A percentile compares a stretch with the other conserved stretches of the same genome.
Evolutionary conservation across 2,329 filamentous ascomycete species (phyloP).

Genomic region (Aspergillus sp.): DNA sequence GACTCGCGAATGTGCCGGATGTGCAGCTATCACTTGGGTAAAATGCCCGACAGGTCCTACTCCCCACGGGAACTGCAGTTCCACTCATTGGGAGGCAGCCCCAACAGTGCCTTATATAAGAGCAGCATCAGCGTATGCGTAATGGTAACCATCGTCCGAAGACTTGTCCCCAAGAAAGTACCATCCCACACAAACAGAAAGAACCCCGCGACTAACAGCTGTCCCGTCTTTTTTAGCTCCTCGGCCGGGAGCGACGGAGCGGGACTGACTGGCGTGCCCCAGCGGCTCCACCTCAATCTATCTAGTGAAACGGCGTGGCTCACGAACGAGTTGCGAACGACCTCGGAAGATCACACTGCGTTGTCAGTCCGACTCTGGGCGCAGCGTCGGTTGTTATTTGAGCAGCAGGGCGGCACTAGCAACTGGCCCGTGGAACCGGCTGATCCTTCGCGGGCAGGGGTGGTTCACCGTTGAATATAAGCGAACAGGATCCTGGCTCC

Average conservation of each 20-base stretch:
- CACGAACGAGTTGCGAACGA: neutral
- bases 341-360: neutral
- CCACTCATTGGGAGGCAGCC: neutral
- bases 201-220: neutral
- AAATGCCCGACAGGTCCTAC: neutral
- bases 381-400: neutral
- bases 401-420: neutral
- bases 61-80: neutral
- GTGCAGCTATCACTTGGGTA: neutral
- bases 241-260: neutral
- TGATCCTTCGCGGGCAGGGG: slow-evolving; percentile 11
- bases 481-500: neutral
- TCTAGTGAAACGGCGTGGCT: slow-evolving; percentile 3
- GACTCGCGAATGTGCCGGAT: neutral
- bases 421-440: neutral
- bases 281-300: neutral
- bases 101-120: neutral
- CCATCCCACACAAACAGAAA: neutral
- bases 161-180: neutral
- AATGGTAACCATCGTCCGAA: neutral
- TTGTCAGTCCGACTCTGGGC: neutral
- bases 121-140: neutral
- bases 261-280: neutral
- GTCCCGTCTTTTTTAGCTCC: neutral
- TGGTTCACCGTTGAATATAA: slow-evolving; percentile 11